Evolutionary conservation across 345 rosid species (phyloP).

Genomic region (Populus alba): DNA sequence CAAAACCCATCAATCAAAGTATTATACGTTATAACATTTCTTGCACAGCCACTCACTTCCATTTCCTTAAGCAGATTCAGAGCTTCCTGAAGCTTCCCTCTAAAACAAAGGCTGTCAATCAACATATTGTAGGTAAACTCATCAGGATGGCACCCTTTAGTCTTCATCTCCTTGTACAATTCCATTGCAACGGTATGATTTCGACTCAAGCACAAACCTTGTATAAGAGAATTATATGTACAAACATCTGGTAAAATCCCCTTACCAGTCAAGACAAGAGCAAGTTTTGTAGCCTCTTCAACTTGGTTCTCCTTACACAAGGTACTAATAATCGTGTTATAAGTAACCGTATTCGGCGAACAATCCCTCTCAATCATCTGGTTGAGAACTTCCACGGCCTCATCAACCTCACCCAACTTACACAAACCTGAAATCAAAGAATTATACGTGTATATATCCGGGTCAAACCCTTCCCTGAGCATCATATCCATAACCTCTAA

Average conservation of each 20-base stretch:
- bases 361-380: slow-evolving; percentile 84
- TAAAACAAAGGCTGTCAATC: slow-evolving; percentile 70
- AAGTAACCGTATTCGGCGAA: slow-evolving; percentile 81
- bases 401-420: slow-evolving; percentile 68
- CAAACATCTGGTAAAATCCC: slow-evolving; percentile 71
- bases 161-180: slow-evolving; percentile 77
- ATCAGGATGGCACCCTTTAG: slow-evolving; percentile 74
- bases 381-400: slow-evolving; percentile 69
- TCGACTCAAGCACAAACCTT: slow-evolving; percentile 64
- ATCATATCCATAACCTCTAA: slow-evolving; percentile 79
- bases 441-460: slow-evolving; percentile 73
- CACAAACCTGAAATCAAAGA: slow-evolving; percentile 82
- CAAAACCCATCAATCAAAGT: slow-evolving; percentile 86
- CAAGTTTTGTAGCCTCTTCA: slow-evolving; percentile 70
- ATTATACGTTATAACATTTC: slow-evolving; percentile 75
- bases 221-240: slow-evolving; percentile 77
- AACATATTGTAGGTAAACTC: slow-evolving; percentile 78
- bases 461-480: slow-evolving; percentile 86
- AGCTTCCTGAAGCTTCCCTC: slow-evolving; percentile 68
- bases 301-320: slow-evolving; percentile 80
- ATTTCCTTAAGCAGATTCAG: slow-evolving; percentile 67
- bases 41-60: slow-evolving; percentile 73
- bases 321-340: slow-evolving; percentile 78
- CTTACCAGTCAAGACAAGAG: slow-evolving; percentile 61
- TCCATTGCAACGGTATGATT: slow-evolving; percentile 62